Evolutionary conservation across 495 filamentous ascomycete genomes (phyloP), one percentile per base, ranked within the genome.

Genomic region (Letharia columbiana): DNA sequence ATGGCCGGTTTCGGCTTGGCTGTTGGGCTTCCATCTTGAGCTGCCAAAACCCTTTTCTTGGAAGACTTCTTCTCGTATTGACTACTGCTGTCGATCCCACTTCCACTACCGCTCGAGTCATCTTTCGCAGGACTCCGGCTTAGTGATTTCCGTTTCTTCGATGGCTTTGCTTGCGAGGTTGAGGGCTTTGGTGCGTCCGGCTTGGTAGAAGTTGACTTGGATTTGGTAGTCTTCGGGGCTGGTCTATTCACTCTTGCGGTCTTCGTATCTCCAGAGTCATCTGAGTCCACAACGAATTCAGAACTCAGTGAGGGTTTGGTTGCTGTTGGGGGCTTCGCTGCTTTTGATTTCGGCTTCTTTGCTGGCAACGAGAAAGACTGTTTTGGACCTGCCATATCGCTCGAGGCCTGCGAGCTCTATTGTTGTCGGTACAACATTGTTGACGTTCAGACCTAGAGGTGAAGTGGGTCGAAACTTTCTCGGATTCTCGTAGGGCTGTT

Each of bases 261-360:
- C 20, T 28, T 23, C 6, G 35, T 59, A 49, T 49, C 59, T 54
- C 23, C 39, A 33, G 50, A 64, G 2, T 41, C 52, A 35, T 66
- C 64, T 37, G 64, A 66, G n/a, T 66, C 58, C 8, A 42, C 45
- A 28, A 66, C 58, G 15, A 66, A 45, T 54, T 66, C 64, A 8
- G 64, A n/a, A 40, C 64, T 66, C 28, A 33, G 59, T 40, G 50
- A 52, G 35, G 37, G 45, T 17, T 61, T 56, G 4, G 23, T 12
- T 44, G 42, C 40, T 6, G 31, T 58, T 20, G 15, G 2, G 7
- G 37, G 35, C 8, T 56, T 54, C 45, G 59, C 18, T 12, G 17
- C 23, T 35, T 40, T 66, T 13, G 4, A 23, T 35, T 40, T 62
- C 6, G 31, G n/a, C 37, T 52, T 61, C 15, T 40, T 66, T n/a